These are phyloP conservation scores for Cutaneotrichosporon dermatis DNA, from an alignment of 1,284 basidiomycete genomes.

Conservation along the genomic window DNA sequence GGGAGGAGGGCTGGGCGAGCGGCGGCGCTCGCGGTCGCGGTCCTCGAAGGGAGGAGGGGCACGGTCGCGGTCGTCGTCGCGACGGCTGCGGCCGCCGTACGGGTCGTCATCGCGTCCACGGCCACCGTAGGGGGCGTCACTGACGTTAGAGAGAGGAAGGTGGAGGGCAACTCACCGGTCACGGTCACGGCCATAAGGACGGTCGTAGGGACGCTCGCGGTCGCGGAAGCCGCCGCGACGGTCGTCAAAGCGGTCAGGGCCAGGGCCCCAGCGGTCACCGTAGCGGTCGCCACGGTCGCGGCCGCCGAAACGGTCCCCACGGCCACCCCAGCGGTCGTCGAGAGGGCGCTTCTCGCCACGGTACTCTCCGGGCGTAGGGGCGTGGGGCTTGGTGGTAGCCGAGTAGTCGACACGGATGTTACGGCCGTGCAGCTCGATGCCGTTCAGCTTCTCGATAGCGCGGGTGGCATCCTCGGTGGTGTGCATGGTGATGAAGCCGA, in stretches of 20 bases:
- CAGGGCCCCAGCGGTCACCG: slow-evolving; percentile 30
- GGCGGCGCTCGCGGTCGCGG: slow-evolving; percentile 10
- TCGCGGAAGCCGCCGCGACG: slow-evolving; percentile 12
- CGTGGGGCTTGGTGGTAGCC: slow-evolving; percentile 86
- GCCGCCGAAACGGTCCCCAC: slow-evolving; percentile 40
- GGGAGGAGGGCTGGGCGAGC: slow-evolving; percentile 16
- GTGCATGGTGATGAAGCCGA: slow-evolving; percentile 95
- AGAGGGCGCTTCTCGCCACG: slow-evolving; percentile 79
- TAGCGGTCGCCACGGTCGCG: slow-evolving; percentile 7
- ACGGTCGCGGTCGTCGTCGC: slow-evolving; percentile 29
- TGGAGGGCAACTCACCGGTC: slow-evolving; percentile 17
- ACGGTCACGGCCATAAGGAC: slow-evolving; percentile 28
- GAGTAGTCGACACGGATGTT: slow-evolving; percentile 96
- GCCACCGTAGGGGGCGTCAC: slow-evolving; percentile 7
- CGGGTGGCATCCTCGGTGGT: slow-evolving; percentile 76
- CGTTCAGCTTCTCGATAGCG: slow-evolving; percentile 88
- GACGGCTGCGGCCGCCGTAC: slow-evolving; percentile 33
- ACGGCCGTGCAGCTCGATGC: slow-evolving; percentile 88
- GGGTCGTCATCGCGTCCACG: slow-evolving; percentile 31
- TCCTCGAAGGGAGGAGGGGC: neutral
- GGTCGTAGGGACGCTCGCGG: slow-evolving; percentile 48
- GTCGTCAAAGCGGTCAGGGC: slow-evolving; percentile 22
- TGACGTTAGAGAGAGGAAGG: neutral
- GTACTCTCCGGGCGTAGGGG: slow-evolving; percentile 95
- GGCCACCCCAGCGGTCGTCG: slow-evolving; percentile 41